Percentiles rank a stretch among this genome's conserved stretches.
Conservation (phyloP, 345 rosid genomes). For the Populus davidiana region DNA sequence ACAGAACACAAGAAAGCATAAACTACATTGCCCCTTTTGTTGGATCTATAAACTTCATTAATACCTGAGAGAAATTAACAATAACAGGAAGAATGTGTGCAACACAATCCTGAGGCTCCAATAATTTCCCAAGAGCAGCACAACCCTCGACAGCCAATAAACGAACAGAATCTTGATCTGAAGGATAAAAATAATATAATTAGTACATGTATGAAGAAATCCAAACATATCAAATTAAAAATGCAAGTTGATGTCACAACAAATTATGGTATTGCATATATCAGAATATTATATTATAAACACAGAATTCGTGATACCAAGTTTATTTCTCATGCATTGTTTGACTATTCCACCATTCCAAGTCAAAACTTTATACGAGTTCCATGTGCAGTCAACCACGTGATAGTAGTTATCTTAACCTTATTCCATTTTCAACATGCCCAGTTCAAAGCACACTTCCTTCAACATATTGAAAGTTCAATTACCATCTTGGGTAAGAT, state of each 20-base stretch:
- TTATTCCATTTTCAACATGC: neutral
- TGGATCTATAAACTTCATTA: neutral
- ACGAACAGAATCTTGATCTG: slow-evolving; percentile 98
- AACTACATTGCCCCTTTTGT: neutral
- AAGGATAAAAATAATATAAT: neutral
- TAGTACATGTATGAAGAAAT: neutral
- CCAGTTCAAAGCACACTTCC: neutral
- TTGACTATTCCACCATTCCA: neutral
- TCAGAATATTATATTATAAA: neutral
- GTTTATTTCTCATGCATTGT: neutral
- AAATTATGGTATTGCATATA: neutral
- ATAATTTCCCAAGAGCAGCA: slow-evolving; percentile 93
- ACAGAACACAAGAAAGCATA: neutral
- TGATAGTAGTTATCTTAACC: neutral
- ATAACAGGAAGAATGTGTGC: slow-evolving; percentile 87
- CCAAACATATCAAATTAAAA: neutral
- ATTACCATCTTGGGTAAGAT: slow-evolving; percentile 98
- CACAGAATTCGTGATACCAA: neutral
- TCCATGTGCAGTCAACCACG: neutral
- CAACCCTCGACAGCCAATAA: slow-evolving; percentile 95
- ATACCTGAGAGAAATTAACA: slow-evolving; percentile 92
- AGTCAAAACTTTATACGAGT: neutral
- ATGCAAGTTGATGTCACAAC: neutral
- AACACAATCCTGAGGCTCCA: slow-evolving; percentile 89
- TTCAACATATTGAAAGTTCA: neutral